Evolutionary conservation across 345 rosid genomes (phyloP).

Genomic region (Carallia brachiata): DNA sequence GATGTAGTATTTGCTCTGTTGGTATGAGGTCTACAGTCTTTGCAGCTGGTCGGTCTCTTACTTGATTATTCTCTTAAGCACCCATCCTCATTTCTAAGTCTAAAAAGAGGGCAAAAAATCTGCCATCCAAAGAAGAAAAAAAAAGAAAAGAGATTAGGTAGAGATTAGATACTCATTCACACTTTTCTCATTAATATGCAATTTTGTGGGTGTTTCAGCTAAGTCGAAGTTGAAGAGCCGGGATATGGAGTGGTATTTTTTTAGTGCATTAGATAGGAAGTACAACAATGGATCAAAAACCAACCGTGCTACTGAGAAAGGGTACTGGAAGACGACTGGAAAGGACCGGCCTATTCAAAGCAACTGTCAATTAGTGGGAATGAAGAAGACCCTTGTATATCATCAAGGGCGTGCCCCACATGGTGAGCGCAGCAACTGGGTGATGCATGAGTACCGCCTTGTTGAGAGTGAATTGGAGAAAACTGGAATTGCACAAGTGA

Average conservation of each 20-base stretch:
- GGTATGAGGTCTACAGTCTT: too few relatives aligned
- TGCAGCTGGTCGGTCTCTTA: too few relatives aligned
- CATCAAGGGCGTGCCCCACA: constrained; percentile 86
- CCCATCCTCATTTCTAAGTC: too few relatives aligned
- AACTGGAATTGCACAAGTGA: constrained; percentile 64
- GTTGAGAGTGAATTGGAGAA: constrained; percentile 54
- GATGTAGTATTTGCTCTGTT: too few relatives aligned
- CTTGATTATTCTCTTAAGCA: too few relatives aligned
- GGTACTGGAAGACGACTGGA: constrained; percentile 97
- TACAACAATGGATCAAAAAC: constrained; percentile 80
- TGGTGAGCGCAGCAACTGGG: constrained; percentile 89
- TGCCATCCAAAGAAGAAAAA: too few relatives aligned
- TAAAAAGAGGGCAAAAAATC: too few relatives aligned
- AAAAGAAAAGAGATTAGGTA: too few relatives aligned
- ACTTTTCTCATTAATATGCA: too few relatives aligned
- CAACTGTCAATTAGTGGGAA: constrained; percentile 53
- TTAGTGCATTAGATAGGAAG: constrained; percentile 75
- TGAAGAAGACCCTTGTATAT: constrained; percentile 97
- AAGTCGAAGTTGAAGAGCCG: constrained; percentile 77
- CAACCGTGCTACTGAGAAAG: constrained; percentile 87
- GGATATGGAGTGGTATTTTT: constrained; percentile 97
- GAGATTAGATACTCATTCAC: too few relatives aligned
- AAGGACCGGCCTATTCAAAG: constrained; percentile 66
- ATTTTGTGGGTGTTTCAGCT: constrained; percentile 30
- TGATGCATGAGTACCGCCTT: constrained; percentile 93